Evolutionary conservation across 148 eudicot genomes (phyloP), one percentile per base, ranked within the genome.

Genomic region (Cornus suecica): DNA sequence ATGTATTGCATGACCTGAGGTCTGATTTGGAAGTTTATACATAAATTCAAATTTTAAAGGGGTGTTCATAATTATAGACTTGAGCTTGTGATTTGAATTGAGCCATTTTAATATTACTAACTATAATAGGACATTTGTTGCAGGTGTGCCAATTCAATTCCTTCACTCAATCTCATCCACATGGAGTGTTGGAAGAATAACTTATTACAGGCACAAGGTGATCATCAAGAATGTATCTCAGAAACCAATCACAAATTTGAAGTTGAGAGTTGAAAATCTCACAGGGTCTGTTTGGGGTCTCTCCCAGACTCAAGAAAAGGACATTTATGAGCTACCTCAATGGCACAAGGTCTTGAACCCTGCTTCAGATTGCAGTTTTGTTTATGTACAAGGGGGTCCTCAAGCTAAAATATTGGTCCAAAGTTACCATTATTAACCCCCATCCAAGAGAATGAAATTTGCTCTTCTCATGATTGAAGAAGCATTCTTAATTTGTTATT

Each of bases 371-470:
- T 88, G 86, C 79, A 81, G 27, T 65, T 89, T 94, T 71, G 87
- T 94, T 58, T 94, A 94, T 72, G 75, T 94, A 65, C 98, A 90
- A 84, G 96, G 92, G 26, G 98, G 97, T 8, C 88, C 95, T 5
- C 97, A 92, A 80, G 96, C 97, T 51, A 84, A 87, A 85, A 80
- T 92, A 68, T 82, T 82, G 0, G 74, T 92, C 20, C 83, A 75
- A 56, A 84, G 88, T 84, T 92, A 85, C 87, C 79, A 92, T 45
- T 87, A 52, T n/a, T n/a, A n/a, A n/a, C n/a, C n/a, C 78, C 25
- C 45, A 42, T n/a, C n/a, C 60, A 24, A 23, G 61, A 14, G 20
- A 76, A 13, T 22, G 41, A 34, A 34, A 34, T 34, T 1, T 34
- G 41, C 41, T 34, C 42, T 5, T 34, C 42, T 5, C 7, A 37